Evolutionary conservation across 2,329 filamentous ascomycete species (phyloP).

Genomic region (Aspergillus sp.): DNA sequence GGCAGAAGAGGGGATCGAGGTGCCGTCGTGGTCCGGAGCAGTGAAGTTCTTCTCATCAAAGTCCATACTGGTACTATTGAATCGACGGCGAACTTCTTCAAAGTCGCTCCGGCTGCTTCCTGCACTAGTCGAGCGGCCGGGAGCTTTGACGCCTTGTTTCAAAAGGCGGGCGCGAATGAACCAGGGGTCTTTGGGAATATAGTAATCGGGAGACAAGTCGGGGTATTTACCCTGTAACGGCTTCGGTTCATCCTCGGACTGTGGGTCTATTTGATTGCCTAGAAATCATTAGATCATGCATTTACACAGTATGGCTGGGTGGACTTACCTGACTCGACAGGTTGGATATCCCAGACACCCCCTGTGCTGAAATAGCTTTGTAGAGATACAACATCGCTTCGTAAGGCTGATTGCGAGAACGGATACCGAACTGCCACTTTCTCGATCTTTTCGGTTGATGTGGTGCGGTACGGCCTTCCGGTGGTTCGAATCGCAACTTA

Average conservation of each 20-base stretch:
- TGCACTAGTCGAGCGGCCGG: slow-evolving; percentile 36
- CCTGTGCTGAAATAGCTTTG: slow-evolving; percentile 81
- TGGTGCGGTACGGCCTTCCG: slow-evolving; percentile 42
- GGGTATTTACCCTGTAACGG: slow-evolving; percentile 42
- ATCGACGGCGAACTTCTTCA: slow-evolving; percentile 36
- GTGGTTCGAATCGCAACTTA: slow-evolving; percentile 52
- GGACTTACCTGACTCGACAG: slow-evolving; percentile 34
- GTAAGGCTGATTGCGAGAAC: slow-evolving; percentile 87
- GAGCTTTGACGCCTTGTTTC: slow-evolving; percentile 67
- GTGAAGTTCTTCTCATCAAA: slow-evolving; percentile 29
- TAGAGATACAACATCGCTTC: slow-evolving; percentile 95
- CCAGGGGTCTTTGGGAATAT: slow-evolving; percentile 90
- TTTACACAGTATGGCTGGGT: neutral
- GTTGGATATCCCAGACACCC: slow-evolving; percentile 75
- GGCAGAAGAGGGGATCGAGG: slow-evolving; percentile 33
- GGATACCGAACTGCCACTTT: slow-evolving; percentile 97
- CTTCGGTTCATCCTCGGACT: slow-evolving; percentile 29
- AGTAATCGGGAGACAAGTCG: slow-evolving; percentile 58
- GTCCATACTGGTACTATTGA: slow-evolving; percentile 29
- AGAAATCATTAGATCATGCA: neutral
- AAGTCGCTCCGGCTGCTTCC: slow-evolving; percentile 38
- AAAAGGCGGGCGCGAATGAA: slow-evolving; percentile 86
- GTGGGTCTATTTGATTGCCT: slow-evolving; percentile 21
- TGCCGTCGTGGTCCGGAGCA: slow-evolving; percentile 27
- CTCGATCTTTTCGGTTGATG: slow-evolving; percentile 60